Conservation (phyloP, 2,329 filamentous ascomycete genomes). For the Trichoderma simmonsii region DNA sequence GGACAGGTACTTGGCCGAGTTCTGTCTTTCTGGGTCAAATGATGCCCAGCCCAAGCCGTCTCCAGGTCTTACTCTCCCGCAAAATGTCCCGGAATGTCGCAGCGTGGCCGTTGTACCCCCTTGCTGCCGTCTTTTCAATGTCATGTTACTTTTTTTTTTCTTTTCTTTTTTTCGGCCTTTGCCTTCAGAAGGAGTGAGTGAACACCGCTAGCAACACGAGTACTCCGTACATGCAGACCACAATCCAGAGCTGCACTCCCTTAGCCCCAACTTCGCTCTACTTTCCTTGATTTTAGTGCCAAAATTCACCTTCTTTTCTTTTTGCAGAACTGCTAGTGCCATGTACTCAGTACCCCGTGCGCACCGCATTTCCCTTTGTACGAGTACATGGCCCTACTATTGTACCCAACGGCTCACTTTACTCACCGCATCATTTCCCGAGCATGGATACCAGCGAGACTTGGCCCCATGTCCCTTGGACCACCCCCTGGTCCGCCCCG, state of each 20-base stretch:
- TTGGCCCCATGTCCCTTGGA: background rate
- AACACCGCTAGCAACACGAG: background rate
- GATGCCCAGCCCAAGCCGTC: background rate
- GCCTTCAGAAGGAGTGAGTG: background rate
- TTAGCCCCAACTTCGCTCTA: background rate
- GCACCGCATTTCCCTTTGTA: background rate
- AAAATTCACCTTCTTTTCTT: background rate
- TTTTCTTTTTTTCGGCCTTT: background rate
- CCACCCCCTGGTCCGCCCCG: background rate
- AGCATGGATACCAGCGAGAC: conserved; percentile 3
- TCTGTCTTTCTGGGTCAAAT: background rate
- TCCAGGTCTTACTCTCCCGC: background rate
- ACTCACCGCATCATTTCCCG: conserved; percentile 17
- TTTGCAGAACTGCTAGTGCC: background rate
- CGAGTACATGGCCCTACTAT: background rate
- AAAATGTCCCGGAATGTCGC: background rate
- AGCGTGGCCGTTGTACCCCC: background rate
- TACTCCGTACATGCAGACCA: background rate
- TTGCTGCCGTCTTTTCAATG: background rate
- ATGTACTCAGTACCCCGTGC: background rate
- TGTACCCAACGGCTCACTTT: background rate
- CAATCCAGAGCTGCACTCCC: background rate
- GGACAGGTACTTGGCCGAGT: background rate
- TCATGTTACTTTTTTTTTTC: background rate
- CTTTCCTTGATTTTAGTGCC: background rate